Conservation (phyloP, 2,329 filamentous ascomycete genomes). For the Phaeophleospora eucalypticola region DNA sequence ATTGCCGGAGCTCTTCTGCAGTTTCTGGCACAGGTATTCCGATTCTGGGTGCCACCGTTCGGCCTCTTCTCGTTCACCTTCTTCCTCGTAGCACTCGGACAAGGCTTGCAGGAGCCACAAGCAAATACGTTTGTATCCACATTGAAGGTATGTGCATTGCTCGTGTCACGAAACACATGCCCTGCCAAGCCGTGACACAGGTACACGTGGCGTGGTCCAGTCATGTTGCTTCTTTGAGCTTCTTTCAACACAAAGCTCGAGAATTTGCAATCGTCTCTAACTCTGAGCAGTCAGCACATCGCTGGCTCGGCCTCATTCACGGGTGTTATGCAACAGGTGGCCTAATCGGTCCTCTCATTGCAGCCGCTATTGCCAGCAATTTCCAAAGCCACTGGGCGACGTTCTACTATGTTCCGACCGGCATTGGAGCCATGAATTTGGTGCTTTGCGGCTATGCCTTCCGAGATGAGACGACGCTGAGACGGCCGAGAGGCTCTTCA, state of each 20-base stretch:
- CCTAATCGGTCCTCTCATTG: slow-evolving; percentile 15
- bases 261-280: too few species aligned
- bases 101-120: slow-evolving; percentile 61
- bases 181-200: too few species aligned
- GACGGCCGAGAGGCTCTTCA: too few species aligned
- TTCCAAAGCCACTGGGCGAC: slow-evolving; percentile 13
- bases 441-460: slow-evolving; percentile 15
- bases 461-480: slow-evolving; percentile 13
- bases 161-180: too few species aligned
- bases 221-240: too few species aligned
- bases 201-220: too few species aligned
- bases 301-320: slow-evolving; percentile 19
- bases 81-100: slow-evolving; percentile 55
- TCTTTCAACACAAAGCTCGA: too few species aligned
- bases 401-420: slow-evolving; percentile 17
- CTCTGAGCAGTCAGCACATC: slow-evolving; percentile 16
- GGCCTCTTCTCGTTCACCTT: slow-evolving; percentile 56
- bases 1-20: slow-evolving; percentile 55
- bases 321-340: slow-evolving; percentile 17
- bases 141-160: too few species aligned
- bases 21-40: slow-evolving; percentile 50
- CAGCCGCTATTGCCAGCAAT: slow-evolving; percentile 15
- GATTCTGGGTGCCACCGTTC: slow-evolving; percentile 56
- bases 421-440: slow-evolving; percentile 16
- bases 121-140: slow-evolving; percentile 56